phyloP scores from a whole-genome alignment of 1,139 yeast species.

The Hemisphaericaspora xylofermentans region DNA sequence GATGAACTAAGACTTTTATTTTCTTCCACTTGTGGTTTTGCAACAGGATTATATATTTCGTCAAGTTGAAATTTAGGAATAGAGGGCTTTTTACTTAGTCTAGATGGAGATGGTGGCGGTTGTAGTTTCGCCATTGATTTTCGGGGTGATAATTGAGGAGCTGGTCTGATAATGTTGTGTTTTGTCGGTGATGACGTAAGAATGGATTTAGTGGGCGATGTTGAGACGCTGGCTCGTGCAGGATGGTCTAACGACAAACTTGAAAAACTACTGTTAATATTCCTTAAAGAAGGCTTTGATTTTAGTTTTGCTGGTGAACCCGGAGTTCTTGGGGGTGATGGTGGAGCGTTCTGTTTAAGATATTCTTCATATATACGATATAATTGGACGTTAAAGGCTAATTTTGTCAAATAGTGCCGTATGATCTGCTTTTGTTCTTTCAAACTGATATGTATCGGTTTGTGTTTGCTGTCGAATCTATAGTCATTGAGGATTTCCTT shows the following conservation, averaged over 20 bases:
- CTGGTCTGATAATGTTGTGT: constrained; percentile 7
- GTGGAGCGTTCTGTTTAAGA: constrained; percentile 18
- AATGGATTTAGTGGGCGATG: constrained; percentile 3
- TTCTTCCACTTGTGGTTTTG: constrained; percentile 18
- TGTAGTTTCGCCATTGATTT: constrained; percentile 17
- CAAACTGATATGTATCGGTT: constrained; percentile 19
- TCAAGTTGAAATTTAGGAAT: constrained; percentile 23
- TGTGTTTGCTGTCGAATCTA: constrained; percentile 2
- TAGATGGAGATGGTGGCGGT: constrained; percentile 15
- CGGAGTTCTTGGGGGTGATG: constrained; percentile 5
- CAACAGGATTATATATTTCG: constrained; percentile 27
- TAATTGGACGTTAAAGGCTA: constrained; percentile 64
- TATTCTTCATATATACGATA: constrained; percentile 50
- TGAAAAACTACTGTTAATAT: constrained; percentile 1
- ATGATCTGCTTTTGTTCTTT: constrained; percentile 49
- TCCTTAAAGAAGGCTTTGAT: constrained; percentile 1
- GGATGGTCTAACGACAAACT: constrained; percentile 2
- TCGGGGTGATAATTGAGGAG: constrained; percentile 18
- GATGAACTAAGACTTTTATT: not conserved
- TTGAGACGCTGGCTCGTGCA: constrained; percentile 10
- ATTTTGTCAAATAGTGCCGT: constrained; percentile 41
- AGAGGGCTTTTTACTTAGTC: constrained; percentile 23
- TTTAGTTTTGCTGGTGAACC: constrained; percentile 1
- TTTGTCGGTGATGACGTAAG: constrained; percentile 8
- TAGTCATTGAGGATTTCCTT: constrained; percentile 21